Percentiles rank a stretch among this genome's conserved stretches.
Conservation (phyloP, 768 basidiomycete genomes). For the Termitomyces sp. region DNA sequence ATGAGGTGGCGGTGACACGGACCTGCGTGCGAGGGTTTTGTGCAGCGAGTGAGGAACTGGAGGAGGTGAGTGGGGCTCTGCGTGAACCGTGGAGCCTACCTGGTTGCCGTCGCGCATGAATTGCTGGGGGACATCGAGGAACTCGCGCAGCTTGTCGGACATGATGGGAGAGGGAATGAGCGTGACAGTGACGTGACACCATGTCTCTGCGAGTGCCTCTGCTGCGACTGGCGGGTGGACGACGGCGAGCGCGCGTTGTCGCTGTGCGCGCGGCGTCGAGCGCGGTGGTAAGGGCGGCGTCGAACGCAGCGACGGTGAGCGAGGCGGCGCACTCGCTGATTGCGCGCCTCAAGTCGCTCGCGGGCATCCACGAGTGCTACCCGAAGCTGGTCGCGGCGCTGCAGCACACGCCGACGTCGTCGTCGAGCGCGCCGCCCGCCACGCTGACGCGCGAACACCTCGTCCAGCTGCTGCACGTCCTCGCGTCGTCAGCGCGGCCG, state of each 20-base stretch:
- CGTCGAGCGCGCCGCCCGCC: conserved; percentile 19
- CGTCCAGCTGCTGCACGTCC: conserved; percentile 33
- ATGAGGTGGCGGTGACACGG: conserved; percentile 5
- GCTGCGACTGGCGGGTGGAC: conserved; percentile 24
- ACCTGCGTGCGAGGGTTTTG: conserved; percentile 97
- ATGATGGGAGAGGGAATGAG: conserved; percentile 53
- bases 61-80: not conserved
- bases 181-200: not conserved
- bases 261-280: conserved; percentile 1
- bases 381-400: conserved; percentile 20
- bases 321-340: conserved; percentile 14
- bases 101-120: conserved; percentile 93
- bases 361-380: conserved; percentile 34
- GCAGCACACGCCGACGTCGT: conserved; percentile 8
- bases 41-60: conserved; percentile 95
- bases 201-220: conserved; percentile 17
- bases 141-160: conserved; percentile 89
- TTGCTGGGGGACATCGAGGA: conserved; percentile 86
- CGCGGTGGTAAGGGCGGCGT: not conserved
- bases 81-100: conserved; percentile 34
- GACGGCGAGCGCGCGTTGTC: not conserved
- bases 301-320: not conserved
- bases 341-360: conserved; percentile 20
- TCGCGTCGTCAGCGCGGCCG: conserved; percentile 48
- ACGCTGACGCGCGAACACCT: conserved; percentile 28